Evolutionary conservation across 371 early-diverging fungal genomes (phyloP).

Genomic region (Synchytrium microbalum): DNA sequence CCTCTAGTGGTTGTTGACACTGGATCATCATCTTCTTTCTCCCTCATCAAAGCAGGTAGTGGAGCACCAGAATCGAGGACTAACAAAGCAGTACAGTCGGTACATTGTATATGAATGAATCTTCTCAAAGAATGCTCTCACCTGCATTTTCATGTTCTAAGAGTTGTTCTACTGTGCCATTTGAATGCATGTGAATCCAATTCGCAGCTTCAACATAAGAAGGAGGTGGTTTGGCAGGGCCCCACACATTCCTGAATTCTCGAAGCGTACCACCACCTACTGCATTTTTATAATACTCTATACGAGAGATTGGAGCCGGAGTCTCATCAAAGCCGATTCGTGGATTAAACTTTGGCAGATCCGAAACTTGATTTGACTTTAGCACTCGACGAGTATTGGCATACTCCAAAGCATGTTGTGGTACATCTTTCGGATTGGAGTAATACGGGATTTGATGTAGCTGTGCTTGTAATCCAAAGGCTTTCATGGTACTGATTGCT

Average conservation of each 20-base stretch:
- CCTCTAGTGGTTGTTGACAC: too few species aligned
- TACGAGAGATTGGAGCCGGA: not conserved
- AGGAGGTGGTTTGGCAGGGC: not conserved
- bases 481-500: not conserved
- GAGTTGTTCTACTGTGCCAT: not conserved
- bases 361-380: not conserved
- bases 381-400: not conserved
- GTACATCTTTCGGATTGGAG: constrained; percentile 11
- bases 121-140: too few species aligned
- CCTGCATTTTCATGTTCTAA: not conserved
- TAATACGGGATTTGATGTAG: not conserved
- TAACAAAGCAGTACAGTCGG: not conserved
- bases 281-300: too few species aligned
- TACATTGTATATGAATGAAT: too few species aligned
- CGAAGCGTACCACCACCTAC: too few species aligned
- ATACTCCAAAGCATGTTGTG: not conserved
- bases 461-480: not conserved
- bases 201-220: not conserved
- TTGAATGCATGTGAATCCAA: not conserved
- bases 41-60: not conserved
- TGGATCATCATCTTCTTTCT: not conserved
- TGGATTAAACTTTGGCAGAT: not conserved
- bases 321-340: not conserved
- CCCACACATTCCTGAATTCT: not conserved
- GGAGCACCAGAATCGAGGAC: not conserved